These are phyloP conservation scores for Sophora flavescens DNA, from an alignment of 306 rosid genomes.

Conservation along the genomic window DNA sequence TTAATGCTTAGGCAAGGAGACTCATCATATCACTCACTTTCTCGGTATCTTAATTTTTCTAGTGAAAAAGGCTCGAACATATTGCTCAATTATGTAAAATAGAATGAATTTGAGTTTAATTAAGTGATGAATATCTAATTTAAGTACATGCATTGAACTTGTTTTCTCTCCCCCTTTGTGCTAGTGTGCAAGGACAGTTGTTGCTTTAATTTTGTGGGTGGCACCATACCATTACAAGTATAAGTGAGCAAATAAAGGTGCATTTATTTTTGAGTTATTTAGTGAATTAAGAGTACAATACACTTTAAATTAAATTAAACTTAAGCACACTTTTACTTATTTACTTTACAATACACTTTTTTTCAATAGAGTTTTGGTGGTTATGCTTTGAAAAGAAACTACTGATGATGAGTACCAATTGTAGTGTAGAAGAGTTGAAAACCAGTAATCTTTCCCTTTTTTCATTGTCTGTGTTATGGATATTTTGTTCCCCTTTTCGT, in stretches of 20 bases:
- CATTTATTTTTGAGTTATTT: too few species aligned
- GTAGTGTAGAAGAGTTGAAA: background rate
- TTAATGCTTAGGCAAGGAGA: conserved; percentile 11
- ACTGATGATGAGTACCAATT: conserved; percentile 40
- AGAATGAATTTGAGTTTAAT: background rate
- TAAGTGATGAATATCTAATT: conserved; percentile 21
- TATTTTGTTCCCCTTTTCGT: conserved; percentile 1
- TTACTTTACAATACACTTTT: too few species aligned
- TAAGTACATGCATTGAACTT: background rate
- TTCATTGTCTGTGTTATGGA: background rate
- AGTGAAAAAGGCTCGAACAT: background rate
- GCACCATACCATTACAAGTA: background rate
- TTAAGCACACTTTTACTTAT: too few species aligned
- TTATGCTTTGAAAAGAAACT: conserved; percentile 27
- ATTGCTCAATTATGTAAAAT: conserved; percentile 1
- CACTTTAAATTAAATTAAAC: too few species aligned
- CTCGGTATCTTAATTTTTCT: background rate
- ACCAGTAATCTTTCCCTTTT: conserved; percentile 17
- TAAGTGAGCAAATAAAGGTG: too few species aligned
- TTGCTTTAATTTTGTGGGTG: conserved; percentile 1
- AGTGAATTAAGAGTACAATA: too few species aligned
- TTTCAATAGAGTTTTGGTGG: conserved; percentile 27
- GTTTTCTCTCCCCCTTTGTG: background rate
- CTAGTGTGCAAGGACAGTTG: background rate
- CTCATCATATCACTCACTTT: conserved; percentile 33